Evolutionary conservation across 306 rosid species (phyloP), one percentile per base, ranked within the genome.

Genomic region (Erythrophleum fordii): DNA sequence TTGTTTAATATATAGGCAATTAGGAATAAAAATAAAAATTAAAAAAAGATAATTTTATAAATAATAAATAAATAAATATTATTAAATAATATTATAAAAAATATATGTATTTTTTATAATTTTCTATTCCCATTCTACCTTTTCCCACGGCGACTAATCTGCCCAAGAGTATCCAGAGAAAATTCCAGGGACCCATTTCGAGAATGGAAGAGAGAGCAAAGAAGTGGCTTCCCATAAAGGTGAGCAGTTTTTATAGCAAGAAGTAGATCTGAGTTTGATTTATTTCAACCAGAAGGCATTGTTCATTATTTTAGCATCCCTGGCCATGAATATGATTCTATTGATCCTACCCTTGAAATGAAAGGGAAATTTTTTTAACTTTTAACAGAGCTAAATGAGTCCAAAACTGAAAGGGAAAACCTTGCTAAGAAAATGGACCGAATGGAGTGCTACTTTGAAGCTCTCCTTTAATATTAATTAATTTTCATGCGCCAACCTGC

Each of bases 401-500:
- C 93, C 77, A 96, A 93, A 92, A 90, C 87, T 5, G 98, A 96
- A 80, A 88, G 89, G 62, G 97, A 85, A 80, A 80, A 89, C 89
- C 97, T 96, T 76, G 89, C 85, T 28, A 88, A 84, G 65, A 96
- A 96, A 92, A 94, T 92, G 93, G 99, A 90, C 81, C 98, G 92
- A 92, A 96, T 96, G 99, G 99, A 96, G 86, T 93, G 98, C 90
- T 96, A 96, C 83, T 96, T 93, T 61, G 99, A 96, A 90, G 97
- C 98, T 87, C 97, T 96, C n/a, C n/a, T n/a, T n/a, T n/a, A n/a
- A n/a, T n/a, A n/a, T n/a, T n/a, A n/a, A n/a, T n/a, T n/a, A n/a
- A n/a, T n/a, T n/a, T n/a, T n/a, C n/a, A n/a, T n/a, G n/a, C n/a
- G n/a, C n/a, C n/a, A n/a, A n/a, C n/a, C n/a, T n/a, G n/a, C n/a